Evolutionary conservation across 2,329 filamentous ascomycete species (phyloP).

Genomic region (Beauveria brongniartii): DNA sequence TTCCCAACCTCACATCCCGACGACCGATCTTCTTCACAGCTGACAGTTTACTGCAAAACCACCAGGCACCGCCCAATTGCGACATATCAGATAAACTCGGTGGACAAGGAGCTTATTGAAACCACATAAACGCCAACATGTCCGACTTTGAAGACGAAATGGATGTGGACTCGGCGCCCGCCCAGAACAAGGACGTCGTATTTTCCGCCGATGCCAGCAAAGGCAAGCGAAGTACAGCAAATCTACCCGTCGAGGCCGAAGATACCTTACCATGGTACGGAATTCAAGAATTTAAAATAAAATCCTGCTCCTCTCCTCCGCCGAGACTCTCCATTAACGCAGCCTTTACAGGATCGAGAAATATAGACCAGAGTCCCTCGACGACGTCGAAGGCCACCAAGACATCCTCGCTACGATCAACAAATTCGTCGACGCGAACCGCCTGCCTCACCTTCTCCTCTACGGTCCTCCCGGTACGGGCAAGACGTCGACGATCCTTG

Average conservation of each 20-base stretch:
- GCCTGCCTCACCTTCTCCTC: slow-evolving; percentile 88
- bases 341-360: slow-evolving; percentile 72
- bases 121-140: slow-evolving; percentile 23
- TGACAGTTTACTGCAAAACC: not conserved
- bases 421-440: slow-evolving; percentile 91
- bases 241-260: slow-evolving; percentile 87
- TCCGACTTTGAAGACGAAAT: slow-evolving; percentile 54
- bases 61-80: not conserved
- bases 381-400: slow-evolving; percentile 92
- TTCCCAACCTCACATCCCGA: not conserved
- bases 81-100: too few relatives aligned
- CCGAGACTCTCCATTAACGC: not conserved
- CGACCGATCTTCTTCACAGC: not conserved
- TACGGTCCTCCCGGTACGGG: slow-evolving; percentile 96
- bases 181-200: slow-evolving; percentile 38
- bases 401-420: slow-evolving; percentile 97
- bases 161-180: slow-evolving; percentile 45
- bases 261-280: slow-evolving; percentile 84
- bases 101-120: too few relatives aligned
- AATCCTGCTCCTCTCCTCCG: not conserved
- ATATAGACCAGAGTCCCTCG: slow-evolving; percentile 80
- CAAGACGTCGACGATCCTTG: slow-evolving; percentile 94
- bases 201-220: slow-evolving; percentile 76
- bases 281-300: too few relatives aligned
- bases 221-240: slow-evolving; percentile 86